These are phyloP conservation scores for Mucor velutinosus DNA, from an alignment of 371 early-diverging fungal genomes.

Conservation along the genomic window DNA sequence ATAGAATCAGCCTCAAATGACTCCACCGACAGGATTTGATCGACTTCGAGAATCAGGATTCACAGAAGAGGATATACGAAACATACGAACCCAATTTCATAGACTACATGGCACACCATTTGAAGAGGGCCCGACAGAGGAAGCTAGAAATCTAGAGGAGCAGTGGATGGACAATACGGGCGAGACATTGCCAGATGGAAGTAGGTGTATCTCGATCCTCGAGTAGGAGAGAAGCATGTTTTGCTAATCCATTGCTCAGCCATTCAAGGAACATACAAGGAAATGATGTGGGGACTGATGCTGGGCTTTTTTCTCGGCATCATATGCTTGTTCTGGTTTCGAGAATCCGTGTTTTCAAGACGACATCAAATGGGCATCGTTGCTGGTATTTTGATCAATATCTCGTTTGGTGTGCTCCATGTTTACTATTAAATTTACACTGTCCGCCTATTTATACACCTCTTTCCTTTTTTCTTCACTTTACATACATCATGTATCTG, in stretches of 20 bases:
- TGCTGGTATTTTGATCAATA: conserved; percentile 68
- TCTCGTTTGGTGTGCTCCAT: conserved; percentile 67
- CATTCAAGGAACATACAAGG: conserved; percentile 60
- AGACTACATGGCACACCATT: conserved; percentile 36
- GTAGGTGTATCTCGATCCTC: conserved; percentile 30
- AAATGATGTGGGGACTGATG: conserved; percentile 67
- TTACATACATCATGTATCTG: conserved; percentile 14
- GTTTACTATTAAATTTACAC: conserved; percentile 45
- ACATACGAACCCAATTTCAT: conserved; percentile 70
- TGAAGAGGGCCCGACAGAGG: conserved; percentile 24
- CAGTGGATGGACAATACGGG: conserved; percentile 74
- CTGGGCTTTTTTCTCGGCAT: conserved; percentile 72
- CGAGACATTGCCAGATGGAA: conserved; percentile 60
- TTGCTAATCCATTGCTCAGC: conserved; percentile 17
- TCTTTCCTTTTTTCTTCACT: neutral
- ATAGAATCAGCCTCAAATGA: conserved; percentile 34
- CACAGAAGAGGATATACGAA: conserved; percentile 67
- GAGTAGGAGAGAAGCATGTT: neutral
- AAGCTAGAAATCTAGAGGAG: conserved; percentile 61
- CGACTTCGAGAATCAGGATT: conserved; percentile 72
- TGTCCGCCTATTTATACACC: neutral
- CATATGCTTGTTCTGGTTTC: conserved; percentile 68
- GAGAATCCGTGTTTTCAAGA: conserved; percentile 66
- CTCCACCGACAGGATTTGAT: conserved; percentile 66
- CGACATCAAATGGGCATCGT: conserved; percentile 71